Evolutionary conservation across 2,329 filamentous ascomycete species (phyloP).

Genomic region (Cladosporium sp.): DNA sequence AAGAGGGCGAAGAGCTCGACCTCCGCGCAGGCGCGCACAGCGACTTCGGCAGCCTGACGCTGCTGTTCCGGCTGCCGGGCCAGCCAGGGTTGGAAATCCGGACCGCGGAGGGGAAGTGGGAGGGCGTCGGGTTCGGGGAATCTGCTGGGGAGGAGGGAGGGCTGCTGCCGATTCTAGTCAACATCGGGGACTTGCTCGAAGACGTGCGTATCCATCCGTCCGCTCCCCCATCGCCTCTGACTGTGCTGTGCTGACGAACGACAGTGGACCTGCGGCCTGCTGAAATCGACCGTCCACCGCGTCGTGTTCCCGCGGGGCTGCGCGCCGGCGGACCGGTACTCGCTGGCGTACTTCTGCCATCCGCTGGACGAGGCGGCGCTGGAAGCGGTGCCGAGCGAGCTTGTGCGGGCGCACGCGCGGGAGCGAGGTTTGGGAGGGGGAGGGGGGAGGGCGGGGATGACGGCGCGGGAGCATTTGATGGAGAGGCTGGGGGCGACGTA

Average conservation of each 20-base stretch:
- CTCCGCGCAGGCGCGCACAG: constrained; percentile 87
- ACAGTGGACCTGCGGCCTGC: constrained; percentile 75
- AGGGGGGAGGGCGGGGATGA: constrained; percentile 42
- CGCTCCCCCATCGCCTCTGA: not conserved
- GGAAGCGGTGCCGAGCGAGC: constrained; percentile 48
- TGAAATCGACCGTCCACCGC: constrained; percentile 82
- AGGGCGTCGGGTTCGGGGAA: constrained; percentile 26
- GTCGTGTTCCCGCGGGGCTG: constrained; percentile 60
- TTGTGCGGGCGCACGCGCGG: constrained; percentile 38
- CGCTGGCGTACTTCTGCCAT: constrained; percentile 58
- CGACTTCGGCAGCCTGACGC: constrained; percentile 67
- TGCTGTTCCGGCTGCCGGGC: constrained; percentile 76
- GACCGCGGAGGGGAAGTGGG: constrained; percentile 43
- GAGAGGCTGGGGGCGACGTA: constrained; percentile 54
- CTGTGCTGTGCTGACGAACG: not conserved
- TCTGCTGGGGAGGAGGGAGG: not conserved
- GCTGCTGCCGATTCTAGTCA: constrained; percentile 56
- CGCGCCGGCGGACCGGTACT: constrained; percentile 40
- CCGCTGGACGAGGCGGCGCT: constrained; percentile 50
- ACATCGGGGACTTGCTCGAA: constrained; percentile 65
- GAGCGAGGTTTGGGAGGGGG: constrained; percentile 26
- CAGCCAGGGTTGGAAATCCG: constrained; percentile 84
- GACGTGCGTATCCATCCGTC: constrained; percentile 41
- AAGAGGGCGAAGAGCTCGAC: constrained; percentile 50
- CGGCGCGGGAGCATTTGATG: constrained; percentile 54